Base-by-base conservation (phyloP, 306 rosid species). In the Mimosa bimucronata region DNA sequence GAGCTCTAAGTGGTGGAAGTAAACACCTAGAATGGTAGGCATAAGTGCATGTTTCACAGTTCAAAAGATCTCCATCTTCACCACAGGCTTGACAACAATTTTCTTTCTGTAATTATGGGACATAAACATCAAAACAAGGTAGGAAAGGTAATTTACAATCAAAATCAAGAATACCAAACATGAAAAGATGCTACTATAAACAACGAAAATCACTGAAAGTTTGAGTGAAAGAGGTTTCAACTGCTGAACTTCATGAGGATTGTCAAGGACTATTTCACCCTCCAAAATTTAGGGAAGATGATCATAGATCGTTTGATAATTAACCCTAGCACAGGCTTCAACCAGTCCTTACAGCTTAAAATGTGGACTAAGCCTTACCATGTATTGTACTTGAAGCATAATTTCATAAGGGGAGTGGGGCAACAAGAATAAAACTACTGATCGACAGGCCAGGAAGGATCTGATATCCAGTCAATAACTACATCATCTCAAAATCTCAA, bases 21-120 rank as follows among this genome's bases (percentile, higher is more conserved):
- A 91, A 80, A 73, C 95, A 88, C 86, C 88, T 88, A 31, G 92
- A 72, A 89, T 91, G 95, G 73, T 88, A 91, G 62, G 86, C 87
- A 77, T 91, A 91, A 48, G 86, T 87, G 73, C 95, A 91, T 45
- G 95, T 87, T 80, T 84, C 86, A 69, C 95, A 91, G 50, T 77
- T 66, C 26, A 85, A 42, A 84, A 91, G 91, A 84, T 81, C 84
- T 77, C 80, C 95, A 64, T 76, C 72, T 81, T 86, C 91, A 67
- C 92, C 95, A 82, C 95, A 91, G 37, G 90, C 91, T 87, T 88
- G 95, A 77, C 95, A 91, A 67, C 83, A 81, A 82, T 88, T 79
- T 66, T 88, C 92, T 84, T 87, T 91, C 95, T 91, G 76, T 74
- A 45, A n/a, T 14, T 9, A 68, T 38, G 42, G 11, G n/a, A 41